Percentiles rank a stretch among this genome's conserved stretches.
Conservation (phyloP, 2,329 filamentous ascomycete genomes). For the Cadophora luteo-olivacea region DNA sequence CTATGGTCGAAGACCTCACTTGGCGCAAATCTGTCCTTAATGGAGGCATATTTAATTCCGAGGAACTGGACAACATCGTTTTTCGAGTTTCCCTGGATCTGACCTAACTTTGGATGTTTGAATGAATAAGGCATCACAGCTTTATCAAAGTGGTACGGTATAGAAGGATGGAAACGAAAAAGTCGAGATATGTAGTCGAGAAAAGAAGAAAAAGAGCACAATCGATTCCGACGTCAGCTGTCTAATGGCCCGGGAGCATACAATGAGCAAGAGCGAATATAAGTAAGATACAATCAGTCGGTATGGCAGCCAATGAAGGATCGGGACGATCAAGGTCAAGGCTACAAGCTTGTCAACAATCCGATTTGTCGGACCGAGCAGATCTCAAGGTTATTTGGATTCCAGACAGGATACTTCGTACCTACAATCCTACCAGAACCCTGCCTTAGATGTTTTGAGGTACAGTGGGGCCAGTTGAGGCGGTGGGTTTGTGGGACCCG, state of each 20-base stretch:
- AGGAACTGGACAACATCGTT: conserved; percentile 41
- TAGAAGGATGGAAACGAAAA: neutral
- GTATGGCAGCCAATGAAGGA: neutral
- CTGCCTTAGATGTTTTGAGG: neutral
- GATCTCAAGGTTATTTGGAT: too few species aligned
- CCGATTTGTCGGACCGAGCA: neutral
- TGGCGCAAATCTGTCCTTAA: conserved; percentile 46
- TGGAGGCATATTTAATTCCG: conserved; percentile 48
- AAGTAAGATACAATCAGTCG: too few species aligned
- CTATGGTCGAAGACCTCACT: conserved; percentile 43
- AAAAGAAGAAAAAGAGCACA: neutral
- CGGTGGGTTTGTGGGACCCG: neutral
- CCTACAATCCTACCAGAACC: neutral
- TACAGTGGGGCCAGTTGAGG: neutral
- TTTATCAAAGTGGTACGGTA: neutral
- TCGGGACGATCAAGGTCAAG: neutral
- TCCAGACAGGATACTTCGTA: neutral
- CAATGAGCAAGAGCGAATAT: too few species aligned
- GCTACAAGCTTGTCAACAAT: too few species aligned
- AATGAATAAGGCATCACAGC: conserved; percentile 10
- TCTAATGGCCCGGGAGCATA: too few species aligned
- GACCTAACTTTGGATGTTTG: conserved; percentile 13
- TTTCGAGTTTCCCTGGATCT: conserved; percentile 11
- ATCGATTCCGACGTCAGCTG: neutral
- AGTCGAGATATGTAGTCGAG: neutral